A percentile compares a stretch with the other conserved stretches of the same genome.
Evolutionary conservation across 1,284 basidiomycete species (phyloP).

Genomic region (Exobasidium rhododendri): DNA sequence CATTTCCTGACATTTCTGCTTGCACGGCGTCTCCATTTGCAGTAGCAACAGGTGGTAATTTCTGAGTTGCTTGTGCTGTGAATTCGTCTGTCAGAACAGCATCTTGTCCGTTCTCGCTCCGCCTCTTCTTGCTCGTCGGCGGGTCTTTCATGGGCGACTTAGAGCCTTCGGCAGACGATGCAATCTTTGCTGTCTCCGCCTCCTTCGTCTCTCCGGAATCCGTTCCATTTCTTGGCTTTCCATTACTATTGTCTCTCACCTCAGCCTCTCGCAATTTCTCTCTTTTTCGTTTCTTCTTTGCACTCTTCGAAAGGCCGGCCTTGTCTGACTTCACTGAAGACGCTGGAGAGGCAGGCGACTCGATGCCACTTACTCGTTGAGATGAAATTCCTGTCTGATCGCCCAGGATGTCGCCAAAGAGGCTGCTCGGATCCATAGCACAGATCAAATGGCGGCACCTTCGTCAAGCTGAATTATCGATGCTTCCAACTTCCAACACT

Average conservation of each 20-base stretch:
- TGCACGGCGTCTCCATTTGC: neutral
- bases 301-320: neutral
- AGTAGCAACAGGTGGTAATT: neutral
- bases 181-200: neutral
- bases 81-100: constrained; percentile 1
- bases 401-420: neutral
- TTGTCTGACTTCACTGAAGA: neutral
- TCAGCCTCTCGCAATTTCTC: neutral
- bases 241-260: neutral
- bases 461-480: neutral
- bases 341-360: neutral
- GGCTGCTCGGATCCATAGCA: constrained; percentile 4
- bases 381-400: neutral
- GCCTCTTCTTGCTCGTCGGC: neutral
- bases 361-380: neutral
- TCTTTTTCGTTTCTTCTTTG: neutral
- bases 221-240: neutral
- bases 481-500: neutral
- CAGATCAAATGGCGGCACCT: neutral
- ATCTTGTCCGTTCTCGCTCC: neutral
- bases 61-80: neutral
- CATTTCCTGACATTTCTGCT: constrained; percentile 6
- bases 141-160: neutral
- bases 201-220: neutral
- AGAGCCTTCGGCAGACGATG: neutral